These are phyloP conservation scores for Nakazawaea peltata DNA, from an alignment of 805 yeast species.

Conservation along the genomic window DNA sequence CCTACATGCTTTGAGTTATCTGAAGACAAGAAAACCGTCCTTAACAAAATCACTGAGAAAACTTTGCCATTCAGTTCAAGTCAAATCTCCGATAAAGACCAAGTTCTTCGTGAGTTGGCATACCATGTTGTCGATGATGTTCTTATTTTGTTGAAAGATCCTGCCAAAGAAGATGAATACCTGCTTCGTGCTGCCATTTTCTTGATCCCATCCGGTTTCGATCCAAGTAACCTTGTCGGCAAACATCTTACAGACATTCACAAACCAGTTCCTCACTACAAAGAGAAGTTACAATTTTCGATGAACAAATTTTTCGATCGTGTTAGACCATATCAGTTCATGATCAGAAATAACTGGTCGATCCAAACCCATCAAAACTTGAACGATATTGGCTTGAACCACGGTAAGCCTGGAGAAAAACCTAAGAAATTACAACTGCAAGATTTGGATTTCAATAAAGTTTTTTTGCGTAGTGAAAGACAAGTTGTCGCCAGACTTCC, in stretches of 20 bases:
- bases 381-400: conserved; percentile 21
- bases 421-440: conserved; percentile 22
- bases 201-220: conserved; percentile 69
- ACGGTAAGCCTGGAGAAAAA: conserved; percentile 16
- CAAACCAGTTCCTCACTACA: conserved; percentile 57
- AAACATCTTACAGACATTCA: conserved; percentile 48
- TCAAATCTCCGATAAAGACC: conserved; percentile 8
- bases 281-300: conserved; percentile 37
- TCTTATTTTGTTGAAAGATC: conserved; percentile 37
- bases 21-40: background rate
- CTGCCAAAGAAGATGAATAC: conserved; percentile 41
- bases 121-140: conserved; percentile 54
- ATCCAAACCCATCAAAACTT: conserved; percentile 42
- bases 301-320: conserved; percentile 55
- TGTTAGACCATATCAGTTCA: conserved; percentile 38
- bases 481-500: conserved; percentile 43
- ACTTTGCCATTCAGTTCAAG: conserved; percentile 23
- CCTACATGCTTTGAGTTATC: conserved; percentile 1
- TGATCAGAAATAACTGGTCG: conserved; percentile 55
- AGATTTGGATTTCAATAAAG: conserved; percentile 25
- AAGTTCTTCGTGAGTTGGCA: conserved; percentile 13
- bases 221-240: conserved; percentile 30
- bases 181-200: conserved; percentile 46
- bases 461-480: conserved; percentile 45
- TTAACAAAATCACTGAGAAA: conserved; percentile 33